Conservation (phyloP, 225 moss, liverwort and hornwort species). For the Antitrichia curtipendula region DNA sequence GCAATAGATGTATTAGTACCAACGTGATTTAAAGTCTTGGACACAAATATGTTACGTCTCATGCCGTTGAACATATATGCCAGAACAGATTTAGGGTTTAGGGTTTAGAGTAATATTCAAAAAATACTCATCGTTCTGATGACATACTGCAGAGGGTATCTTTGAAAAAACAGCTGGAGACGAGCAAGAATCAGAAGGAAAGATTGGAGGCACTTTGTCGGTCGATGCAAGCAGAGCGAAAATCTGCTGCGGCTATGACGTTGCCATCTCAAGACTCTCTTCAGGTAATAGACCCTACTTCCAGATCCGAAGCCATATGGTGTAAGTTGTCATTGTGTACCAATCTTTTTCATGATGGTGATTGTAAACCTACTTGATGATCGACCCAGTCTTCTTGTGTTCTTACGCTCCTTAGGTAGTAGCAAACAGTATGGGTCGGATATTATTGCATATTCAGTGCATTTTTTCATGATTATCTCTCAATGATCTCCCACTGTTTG, state of each 20-base stretch:
- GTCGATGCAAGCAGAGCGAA: constrained; percentile 92
- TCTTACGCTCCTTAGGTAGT: neutral
- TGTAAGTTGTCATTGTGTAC: neutral
- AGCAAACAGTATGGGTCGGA: neutral
- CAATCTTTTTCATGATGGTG: neutral
- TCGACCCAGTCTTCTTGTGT: neutral
- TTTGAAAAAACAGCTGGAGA: constrained; percentile 71
- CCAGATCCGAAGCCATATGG: neutral
- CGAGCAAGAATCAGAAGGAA: constrained; percentile 80
- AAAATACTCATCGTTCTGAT: neutral
- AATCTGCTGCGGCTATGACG: constrained; percentile 28
- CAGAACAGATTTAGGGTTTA: neutral
- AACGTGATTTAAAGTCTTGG: neutral
- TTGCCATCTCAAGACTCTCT: constrained; percentile 55
- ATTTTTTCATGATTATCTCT: neutral
- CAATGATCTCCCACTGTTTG: neutral
- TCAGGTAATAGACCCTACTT: constrained; percentile 18
- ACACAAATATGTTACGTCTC: neutral
- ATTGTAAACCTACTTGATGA: neutral
- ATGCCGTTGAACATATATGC: neutral
- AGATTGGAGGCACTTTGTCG: constrained; percentile 91
- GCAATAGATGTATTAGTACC: neutral
- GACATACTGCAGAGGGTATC: constrained; percentile 52
- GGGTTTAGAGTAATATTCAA: neutral
- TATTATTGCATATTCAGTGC: neutral